Evolutionary conservation across 2,329 filamentous ascomycete genomes (phyloP).

Genomic region (Sarocladiaceae sp.): DNA sequence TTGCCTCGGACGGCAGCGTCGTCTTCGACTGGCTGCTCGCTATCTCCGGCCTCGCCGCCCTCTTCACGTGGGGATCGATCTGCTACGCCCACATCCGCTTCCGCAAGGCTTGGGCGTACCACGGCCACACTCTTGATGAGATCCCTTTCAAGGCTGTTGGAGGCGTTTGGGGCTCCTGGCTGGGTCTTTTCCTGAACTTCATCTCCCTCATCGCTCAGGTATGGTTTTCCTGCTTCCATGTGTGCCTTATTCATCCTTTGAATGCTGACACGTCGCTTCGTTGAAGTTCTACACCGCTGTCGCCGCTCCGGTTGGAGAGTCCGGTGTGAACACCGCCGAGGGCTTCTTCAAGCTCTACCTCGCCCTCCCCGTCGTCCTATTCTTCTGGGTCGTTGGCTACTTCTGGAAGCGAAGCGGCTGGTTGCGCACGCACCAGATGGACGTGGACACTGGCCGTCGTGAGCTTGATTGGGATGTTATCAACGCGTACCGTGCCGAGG

Average conservation of each 20-base stretch:
- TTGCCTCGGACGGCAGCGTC: slow-evolving; percentile 33
- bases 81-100: slow-evolving; percentile 60
- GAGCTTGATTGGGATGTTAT: slow-evolving; percentile 61
- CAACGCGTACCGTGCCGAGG: slow-evolving; percentile 44
- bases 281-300: slow-evolving; percentile 45
- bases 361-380: slow-evolving; percentile 45
- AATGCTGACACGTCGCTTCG: not conserved
- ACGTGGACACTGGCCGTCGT: slow-evolving; percentile 60
- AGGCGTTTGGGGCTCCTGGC: slow-evolving; percentile 57
- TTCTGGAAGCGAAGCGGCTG: slow-evolving; percentile 61
- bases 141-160: slow-evolving; percentile 57
- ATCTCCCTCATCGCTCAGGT: slow-evolving; percentile 50
- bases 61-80: slow-evolving; percentile 61
- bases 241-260: not conserved
- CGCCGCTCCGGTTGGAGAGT: slow-evolving; percentile 23
- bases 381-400: slow-evolving; percentile 53
- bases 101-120: slow-evolving; percentile 49
- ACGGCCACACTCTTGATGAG: slow-evolving; percentile 58
- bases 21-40: slow-evolving; percentile 59
- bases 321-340: slow-evolving; percentile 33
- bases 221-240: slow-evolving; percentile 13
- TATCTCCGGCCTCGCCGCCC: slow-evolving; percentile 52
- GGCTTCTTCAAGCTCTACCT: slow-evolving; percentile 52
- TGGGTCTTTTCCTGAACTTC: slow-evolving; percentile 52
- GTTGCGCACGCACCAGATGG: slow-evolving; percentile 54